Evolutionary conservation across 2,329 filamentous ascomycete species (phyloP).

Genomic region (Apiospora aurea): DNA sequence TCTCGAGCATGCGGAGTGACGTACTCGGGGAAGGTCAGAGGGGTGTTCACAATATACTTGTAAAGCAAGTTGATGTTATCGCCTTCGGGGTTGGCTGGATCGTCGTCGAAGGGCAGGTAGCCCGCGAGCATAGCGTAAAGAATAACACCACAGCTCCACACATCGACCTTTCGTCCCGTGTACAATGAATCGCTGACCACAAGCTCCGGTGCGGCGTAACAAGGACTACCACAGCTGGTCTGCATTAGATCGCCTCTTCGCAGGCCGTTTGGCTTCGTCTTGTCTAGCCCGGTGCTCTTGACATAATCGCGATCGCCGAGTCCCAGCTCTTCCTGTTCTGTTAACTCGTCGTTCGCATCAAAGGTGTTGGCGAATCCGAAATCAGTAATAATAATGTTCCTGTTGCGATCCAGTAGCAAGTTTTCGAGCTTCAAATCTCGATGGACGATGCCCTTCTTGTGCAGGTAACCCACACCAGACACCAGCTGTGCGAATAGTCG

Average conservation of each 20-base stretch:
- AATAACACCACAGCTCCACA: conserved; percentile 99
- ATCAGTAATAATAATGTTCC: conserved; percentile 99
- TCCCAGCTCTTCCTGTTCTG: conserved; percentile 88
- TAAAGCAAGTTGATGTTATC: conserved; percentile 99
- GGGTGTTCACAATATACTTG: conserved; percentile 98
- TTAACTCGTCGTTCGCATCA: conserved; percentile 84
- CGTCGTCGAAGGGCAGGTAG: conserved; percentile 97
- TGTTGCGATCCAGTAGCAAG: conserved; percentile 89
- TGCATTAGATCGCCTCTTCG: conserved; percentile 96
- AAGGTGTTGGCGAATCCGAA: conserved; percentile 99
- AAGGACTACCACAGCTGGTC: conserved; percentile 97
- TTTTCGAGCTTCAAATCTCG: conserved; percentile 97
- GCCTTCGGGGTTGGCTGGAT: conserved; percentile 96
- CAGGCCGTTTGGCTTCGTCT: conserved; percentile 74
- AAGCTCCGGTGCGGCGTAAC: conserved; percentile 94
- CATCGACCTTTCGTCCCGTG: conserved; percentile 96
- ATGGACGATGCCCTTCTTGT: conserved; percentile 98
- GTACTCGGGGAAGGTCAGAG: conserved; percentile 97
- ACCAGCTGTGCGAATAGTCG: conserved; percentile 94
- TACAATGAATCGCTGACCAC: conserved; percentile 98
- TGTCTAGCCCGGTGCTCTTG: conserved; percentile 85
- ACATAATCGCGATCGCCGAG: conserved; percentile 88
- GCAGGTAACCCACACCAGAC: conserved; percentile 94
- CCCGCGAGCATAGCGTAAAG: conserved; percentile 98
- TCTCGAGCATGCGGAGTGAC: conserved; percentile 96